These are phyloP conservation scores for Ogataea zsoltii DNA, from an alignment of 805 yeast genomes.

Conservation along the genomic window DNA sequence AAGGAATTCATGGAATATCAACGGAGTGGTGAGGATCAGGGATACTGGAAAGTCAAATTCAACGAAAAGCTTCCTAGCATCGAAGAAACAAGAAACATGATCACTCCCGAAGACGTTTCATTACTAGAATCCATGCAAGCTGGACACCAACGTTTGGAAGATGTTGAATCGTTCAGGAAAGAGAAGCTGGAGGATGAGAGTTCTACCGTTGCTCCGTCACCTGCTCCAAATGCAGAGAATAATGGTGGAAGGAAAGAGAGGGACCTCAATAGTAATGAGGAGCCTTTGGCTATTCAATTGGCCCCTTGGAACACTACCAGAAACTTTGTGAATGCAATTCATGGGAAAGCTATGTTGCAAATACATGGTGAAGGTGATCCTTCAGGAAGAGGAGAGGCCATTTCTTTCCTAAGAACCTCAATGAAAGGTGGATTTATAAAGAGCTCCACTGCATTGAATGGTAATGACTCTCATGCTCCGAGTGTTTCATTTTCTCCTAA, in stretches of 20 bases:
- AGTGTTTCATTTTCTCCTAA: constrained; percentile 17
- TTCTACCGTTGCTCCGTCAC: constrained; percentile 5
- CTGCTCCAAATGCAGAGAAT: constrained; percentile 8
- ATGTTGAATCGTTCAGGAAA: constrained; percentile 57
- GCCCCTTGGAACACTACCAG: constrained; percentile 95
- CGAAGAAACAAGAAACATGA: constrained; percentile 77
- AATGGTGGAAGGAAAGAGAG: constrained; percentile 21
- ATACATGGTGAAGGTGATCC: constrained; percentile 95
- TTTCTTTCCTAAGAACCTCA: constrained; percentile 83
- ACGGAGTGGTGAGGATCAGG: constrained; percentile 90
- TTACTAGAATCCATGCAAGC: constrained; percentile 89
- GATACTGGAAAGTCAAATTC: constrained; percentile 85
- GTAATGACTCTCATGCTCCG: constrained; percentile 15
- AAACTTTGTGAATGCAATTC: constrained; percentile 90
- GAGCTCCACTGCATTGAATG: constrained; percentile 19
- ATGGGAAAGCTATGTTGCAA: constrained; percentile 95
- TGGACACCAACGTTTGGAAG: constrained; percentile 88
- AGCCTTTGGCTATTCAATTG: constrained; percentile 75
- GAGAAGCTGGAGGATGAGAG: constrained; percentile 36
- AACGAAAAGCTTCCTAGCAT: constrained; percentile 70
- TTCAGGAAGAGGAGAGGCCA: constrained; percentile 85
- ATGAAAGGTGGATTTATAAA: constrained; percentile 87
- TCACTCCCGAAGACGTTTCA: constrained; percentile 88
- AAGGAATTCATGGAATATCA: constrained; percentile 98
- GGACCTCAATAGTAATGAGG: constrained; percentile 45